Conservation (phyloP, 768 basidiomycete species). For the Xerocomus spinulosus region DNA sequence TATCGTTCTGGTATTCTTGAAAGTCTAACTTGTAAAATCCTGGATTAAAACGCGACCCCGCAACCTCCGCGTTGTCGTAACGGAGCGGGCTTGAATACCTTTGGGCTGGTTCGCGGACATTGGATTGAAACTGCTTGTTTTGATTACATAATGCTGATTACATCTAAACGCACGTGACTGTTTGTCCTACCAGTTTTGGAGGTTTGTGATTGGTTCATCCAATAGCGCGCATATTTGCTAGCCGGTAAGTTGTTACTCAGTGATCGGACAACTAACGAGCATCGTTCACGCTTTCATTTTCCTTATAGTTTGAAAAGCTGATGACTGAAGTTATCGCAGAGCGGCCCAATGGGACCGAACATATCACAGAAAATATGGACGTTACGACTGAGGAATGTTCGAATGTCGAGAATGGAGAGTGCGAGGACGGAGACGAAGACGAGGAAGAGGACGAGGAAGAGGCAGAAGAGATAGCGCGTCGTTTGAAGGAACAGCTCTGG, state of each 20-base stretch:
- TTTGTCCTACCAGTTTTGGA: slow-evolving; percentile 4
- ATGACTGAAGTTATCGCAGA: slow-evolving; percentile 15
- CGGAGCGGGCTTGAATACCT: slow-evolving; percentile 2
- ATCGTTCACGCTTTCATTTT: slow-evolving; percentile 7
- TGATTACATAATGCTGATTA: slow-evolving; percentile 8
- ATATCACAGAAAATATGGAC: background rate
- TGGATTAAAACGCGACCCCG: background rate
- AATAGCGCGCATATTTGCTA: background rate
- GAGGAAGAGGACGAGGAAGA: slow-evolving; percentile 56
- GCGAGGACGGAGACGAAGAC: slow-evolving; percentile 51
- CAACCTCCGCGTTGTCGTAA: background rate
- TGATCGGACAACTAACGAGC: slow-evolving; percentile 2
- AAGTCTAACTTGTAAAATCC: background rate
- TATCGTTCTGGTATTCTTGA: slow-evolving; percentile 15
- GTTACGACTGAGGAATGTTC: slow-evolving; percentile 24
- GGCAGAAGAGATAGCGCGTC: slow-evolving; percentile 68
- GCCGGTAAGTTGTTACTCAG: slow-evolving; percentile 11
- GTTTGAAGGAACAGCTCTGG: slow-evolving; percentile 72
- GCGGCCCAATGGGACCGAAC: slow-evolving; percentile 3
- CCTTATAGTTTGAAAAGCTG: slow-evolving; percentile 1
- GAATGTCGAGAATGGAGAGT: slow-evolving; percentile 40
- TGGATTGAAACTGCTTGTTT: background rate
- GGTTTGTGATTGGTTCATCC: background rate
- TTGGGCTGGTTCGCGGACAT: slow-evolving; percentile 18
- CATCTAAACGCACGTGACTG: slow-evolving; percentile 14